These are phyloP conservation scores for Nicotiana benthamiana DNA, from an alignment of 257 asterid species.

Conservation along the genomic window DNA sequence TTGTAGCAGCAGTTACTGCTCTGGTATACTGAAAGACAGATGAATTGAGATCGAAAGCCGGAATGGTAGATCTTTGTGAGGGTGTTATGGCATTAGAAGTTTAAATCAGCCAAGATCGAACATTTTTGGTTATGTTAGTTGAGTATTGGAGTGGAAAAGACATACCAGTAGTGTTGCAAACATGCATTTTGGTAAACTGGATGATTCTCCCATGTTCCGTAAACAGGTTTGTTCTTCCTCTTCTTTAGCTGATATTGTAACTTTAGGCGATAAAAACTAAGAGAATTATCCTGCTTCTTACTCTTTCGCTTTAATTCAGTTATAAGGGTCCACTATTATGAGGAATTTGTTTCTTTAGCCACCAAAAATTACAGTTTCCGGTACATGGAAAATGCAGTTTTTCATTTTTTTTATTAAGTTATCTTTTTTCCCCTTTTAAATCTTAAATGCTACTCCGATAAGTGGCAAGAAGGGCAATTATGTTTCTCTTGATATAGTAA, in stretches of 20 bases:
- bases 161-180: conserved; percentile 28
- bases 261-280: not conserved
- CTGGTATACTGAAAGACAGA: not conserved
- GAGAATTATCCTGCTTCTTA: not conserved
- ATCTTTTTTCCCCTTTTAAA: not conserved
- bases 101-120: conserved; percentile 32
- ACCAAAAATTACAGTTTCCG: not conserved
- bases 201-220: conserved; percentile 99
- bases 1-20: not conserved
- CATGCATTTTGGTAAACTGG: conserved; percentile 97
- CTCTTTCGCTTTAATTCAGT: not conserved
- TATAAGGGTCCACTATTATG: not conserved
- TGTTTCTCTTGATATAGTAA: not conserved
- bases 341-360: not conserved
- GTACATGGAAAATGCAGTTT: not conserved
- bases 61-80: conserved; percentile 25
- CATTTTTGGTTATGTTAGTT: conserved; percentile 15
- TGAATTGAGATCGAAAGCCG: conserved; percentile 33
- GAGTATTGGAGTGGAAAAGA: not conserved
- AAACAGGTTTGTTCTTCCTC: conserved; percentile 56
- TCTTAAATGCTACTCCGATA: not conserved
- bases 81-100: not conserved
- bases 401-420: not conserved
- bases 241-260: not conserved
- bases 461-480: not conserved